Conservation (phyloP, 345 rosid species). For the Hirschfeldia incana region DNA sequence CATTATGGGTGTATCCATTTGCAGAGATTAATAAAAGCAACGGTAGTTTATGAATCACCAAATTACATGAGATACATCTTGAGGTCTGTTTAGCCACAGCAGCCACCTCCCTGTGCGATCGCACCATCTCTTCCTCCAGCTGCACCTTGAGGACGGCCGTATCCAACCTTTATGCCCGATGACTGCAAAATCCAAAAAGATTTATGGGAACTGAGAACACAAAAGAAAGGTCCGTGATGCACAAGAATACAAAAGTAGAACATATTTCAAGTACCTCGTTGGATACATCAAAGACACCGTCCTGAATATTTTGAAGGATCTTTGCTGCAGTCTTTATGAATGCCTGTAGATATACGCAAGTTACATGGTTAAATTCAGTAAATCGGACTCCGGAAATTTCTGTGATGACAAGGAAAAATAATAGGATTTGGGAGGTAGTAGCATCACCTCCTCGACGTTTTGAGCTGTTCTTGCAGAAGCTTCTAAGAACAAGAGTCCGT, state of each 20-base stretch:
- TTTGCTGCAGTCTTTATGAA: slow-evolving; percentile 87
- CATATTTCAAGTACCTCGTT: slow-evolving; percentile 58
- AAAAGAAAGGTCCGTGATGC: not conserved
- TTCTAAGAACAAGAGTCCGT: slow-evolving; percentile 86
- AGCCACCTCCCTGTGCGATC: slow-evolving; percentile 71
- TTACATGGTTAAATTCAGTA: not conserved
- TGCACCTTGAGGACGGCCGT: slow-evolving; percentile 79
- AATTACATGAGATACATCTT: slow-evolving; percentile 26
- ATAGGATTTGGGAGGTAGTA: not conserved
- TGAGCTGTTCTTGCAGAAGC: slow-evolving; percentile 97
- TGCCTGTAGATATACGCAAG: slow-evolving; percentile 51
- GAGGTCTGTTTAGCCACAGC: slow-evolving; percentile 50
- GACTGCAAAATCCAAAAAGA: slow-evolving; percentile 48
- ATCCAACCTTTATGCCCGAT: slow-evolving; percentile 89
- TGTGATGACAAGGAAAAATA: not conserved
- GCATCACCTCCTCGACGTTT: slow-evolving; percentile 87
- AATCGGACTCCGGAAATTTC: not conserved
- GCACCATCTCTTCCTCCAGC: slow-evolving; percentile 78
- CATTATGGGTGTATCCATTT: slow-evolving; percentile 38
- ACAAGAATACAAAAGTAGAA: not conserved
- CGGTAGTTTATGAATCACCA: slow-evolving; percentile 32
- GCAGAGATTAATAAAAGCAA: slow-evolving; percentile 25
- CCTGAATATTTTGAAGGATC: slow-evolving; percentile 90
- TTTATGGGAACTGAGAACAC: not conserved
- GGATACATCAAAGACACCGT: slow-evolving; percentile 83